phyloP scores from a whole-genome alignment of 2,329 filamentous ascomycete species.

The Seiridium cupressi region DNA sequence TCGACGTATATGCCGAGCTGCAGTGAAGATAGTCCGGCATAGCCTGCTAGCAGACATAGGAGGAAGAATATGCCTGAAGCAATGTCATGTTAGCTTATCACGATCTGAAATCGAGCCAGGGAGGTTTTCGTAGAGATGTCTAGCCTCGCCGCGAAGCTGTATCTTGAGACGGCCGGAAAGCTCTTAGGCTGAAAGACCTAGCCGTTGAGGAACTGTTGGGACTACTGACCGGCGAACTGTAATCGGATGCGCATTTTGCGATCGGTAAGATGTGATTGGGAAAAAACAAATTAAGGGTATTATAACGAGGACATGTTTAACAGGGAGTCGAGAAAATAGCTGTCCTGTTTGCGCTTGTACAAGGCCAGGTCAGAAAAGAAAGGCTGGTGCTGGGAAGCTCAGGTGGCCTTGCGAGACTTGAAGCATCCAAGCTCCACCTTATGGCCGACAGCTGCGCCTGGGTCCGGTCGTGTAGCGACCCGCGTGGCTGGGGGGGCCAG shows the following conservation, averaged over 20 bases:
- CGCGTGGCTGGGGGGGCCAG: constrained; percentile 5
- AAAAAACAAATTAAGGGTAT: not conserved
- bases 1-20: constrained; percentile 62
- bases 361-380: not conserved
- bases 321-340: not conserved
- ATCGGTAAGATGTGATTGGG: not conserved
- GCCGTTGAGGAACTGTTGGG: too few species aligned
- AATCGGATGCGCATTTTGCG: constrained; percentile 76
- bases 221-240: constrained; percentile 76
- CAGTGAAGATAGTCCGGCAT: constrained; percentile 71
- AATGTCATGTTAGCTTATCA: not conserved
- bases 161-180: too few species aligned
- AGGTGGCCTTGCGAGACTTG: not conserved
- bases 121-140: too few species aligned
- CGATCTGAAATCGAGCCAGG: not conserved
- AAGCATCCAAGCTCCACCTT: not conserved
- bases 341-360: constrained; percentile 1
- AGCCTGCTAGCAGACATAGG: constrained; percentile 73
- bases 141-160: not conserved
- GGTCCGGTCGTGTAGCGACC: constrained; percentile 1
- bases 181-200: too few species aligned
- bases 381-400: not conserved
- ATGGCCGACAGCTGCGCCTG: not conserved
- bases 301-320: constrained; percentile 1
- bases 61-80: constrained; percentile 63